Conservation (phyloP, 1,139 yeast genomes). For the Lodderomyces elongisporus region DNA sequence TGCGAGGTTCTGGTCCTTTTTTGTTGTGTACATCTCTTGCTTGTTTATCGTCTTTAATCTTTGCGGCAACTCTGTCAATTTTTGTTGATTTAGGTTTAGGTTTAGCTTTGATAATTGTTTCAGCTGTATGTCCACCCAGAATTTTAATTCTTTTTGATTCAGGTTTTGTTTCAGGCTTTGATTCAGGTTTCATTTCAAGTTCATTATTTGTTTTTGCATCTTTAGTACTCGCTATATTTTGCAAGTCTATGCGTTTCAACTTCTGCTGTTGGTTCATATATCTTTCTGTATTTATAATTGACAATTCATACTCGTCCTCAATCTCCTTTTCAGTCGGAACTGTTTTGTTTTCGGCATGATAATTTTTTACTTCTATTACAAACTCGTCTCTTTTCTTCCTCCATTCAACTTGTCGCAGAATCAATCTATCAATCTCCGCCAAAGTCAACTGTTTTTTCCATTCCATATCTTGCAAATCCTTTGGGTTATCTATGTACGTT, state of each 20-base stretch:
- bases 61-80: not conserved
- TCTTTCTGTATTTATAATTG: not conserved
- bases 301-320: not conserved
- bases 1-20: not conserved
- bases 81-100: not conserved
- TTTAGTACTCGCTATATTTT: too few relatives aligned
- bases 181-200: not conserved
- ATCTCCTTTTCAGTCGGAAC: conserved; percentile 7
- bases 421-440: conserved; percentile 42
- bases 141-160: too few relatives aligned
- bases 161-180: too few relatives aligned
- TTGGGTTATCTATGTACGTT: conserved; percentile 47
- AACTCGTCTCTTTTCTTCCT: conserved; percentile 27
- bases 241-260: too few relatives aligned
- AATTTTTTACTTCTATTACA: not conserved
- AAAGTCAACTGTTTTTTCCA: conserved; percentile 49
- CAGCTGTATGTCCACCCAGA: too few relatives aligned
- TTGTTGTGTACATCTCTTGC: not conserved
- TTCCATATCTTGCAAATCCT: conserved; percentile 45
- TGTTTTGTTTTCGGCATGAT: conserved; percentile 11
- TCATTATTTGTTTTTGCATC: not conserved
- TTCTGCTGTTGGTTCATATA: too few relatives aligned
- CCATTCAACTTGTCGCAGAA: conserved; percentile 46
- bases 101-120: not conserved
- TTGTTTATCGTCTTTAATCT: not conserved